Evolutionary conservation across 1,284 basidiomycete genomes (phyloP).

Genomic region (Chondrostereum purpureum): DNA sequence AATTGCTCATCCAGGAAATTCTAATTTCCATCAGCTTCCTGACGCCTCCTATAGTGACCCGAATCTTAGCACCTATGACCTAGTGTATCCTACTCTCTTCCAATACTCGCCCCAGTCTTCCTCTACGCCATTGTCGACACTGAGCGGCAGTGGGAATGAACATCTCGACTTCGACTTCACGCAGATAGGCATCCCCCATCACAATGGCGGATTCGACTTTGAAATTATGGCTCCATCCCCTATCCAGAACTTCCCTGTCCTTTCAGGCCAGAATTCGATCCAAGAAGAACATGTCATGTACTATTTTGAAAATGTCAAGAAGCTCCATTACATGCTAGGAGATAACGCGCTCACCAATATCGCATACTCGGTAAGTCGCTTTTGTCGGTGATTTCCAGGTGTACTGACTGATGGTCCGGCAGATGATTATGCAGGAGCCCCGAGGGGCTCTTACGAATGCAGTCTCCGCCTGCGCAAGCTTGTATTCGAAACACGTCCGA

Average conservation of each 20-base stretch:
- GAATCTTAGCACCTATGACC: slow-evolving; percentile 22
- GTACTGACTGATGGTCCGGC: slow-evolving; percentile 20
- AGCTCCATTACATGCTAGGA: slow-evolving; percentile 52
- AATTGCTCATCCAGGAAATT: too few species aligned
- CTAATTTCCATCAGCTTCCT: slow-evolving; percentile 26
- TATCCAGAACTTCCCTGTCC: slow-evolving; percentile 13
- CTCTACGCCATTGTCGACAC: slow-evolving; percentile 18
- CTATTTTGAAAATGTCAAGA: slow-evolving; percentile 62
- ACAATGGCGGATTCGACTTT: slow-evolving; percentile 22
- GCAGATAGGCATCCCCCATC: slow-evolving; percentile 13
- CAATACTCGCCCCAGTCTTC: slow-evolving; percentile 23
- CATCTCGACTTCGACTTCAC: slow-evolving; percentile 22
- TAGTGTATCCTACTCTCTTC: slow-evolving; percentile 19
- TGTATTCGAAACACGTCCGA: slow-evolving; percentile 59
- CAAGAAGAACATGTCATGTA: slow-evolving; percentile 53
- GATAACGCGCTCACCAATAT: slow-evolving; percentile 49
- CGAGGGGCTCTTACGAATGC: slow-evolving; percentile 63
- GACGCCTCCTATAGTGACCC: slow-evolving; percentile 26
- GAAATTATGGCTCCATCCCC: slow-evolving; percentile 22
- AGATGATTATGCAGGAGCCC: slow-evolving; percentile 62
- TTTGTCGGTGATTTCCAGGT: neutral
- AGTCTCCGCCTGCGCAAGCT: slow-evolving; percentile 66
- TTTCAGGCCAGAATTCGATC: slow-evolving; percentile 32
- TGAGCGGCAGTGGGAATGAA: slow-evolving; percentile 14
- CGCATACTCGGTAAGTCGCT: slow-evolving; percentile 48